These are phyloP conservation scores for Cutaneotrichosporon sp. DNA, from an alignment of 1,284 basidiomycete genomes.

Conservation along the genomic window DNA sequence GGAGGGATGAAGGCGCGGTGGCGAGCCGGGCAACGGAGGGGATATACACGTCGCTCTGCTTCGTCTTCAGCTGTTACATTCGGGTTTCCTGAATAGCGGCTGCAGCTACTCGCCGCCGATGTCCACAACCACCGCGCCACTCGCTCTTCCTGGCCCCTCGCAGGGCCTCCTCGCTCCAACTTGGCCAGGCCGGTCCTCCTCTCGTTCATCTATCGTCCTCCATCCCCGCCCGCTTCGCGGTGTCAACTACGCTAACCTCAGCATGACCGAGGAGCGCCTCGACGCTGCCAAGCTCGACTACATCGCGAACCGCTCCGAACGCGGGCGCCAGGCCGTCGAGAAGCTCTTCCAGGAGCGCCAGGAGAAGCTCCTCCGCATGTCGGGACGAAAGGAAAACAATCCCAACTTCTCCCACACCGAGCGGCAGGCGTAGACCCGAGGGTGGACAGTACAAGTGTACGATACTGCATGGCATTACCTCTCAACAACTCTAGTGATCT, in stretches of 20 bases:
- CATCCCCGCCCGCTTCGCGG: neutral
- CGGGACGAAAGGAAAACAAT: constrained; percentile 34
- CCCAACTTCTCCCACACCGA: constrained; percentile 9
- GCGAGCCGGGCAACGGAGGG: neutral
- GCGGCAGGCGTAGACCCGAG: neutral
- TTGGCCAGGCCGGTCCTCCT: neutral
- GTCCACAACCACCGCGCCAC: too few relatives aligned
- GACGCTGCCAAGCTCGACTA: constrained; percentile 50
- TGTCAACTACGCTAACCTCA: constrained; percentile 14
- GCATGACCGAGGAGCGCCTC: constrained; percentile 43
- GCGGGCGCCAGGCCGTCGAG: constrained; percentile 40
- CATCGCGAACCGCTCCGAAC: constrained; percentile 47
- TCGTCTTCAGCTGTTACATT: too few relatives aligned
- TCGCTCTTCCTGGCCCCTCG: too few relatives aligned
- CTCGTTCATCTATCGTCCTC: neutral
- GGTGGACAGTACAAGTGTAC: neutral
- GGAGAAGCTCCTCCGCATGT: constrained; percentile 35
- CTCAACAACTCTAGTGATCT: neutral
- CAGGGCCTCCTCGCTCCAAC: neutral
- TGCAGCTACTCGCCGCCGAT: too few relatives aligned
- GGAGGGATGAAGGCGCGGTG: neutral
- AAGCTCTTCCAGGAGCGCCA: constrained; percentile 31
- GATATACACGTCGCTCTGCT: too few relatives aligned
- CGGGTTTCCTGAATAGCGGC: too few relatives aligned
- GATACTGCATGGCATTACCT: constrained; percentile 9